Evolutionary conservation across 2,329 filamentous ascomycete genomes (phyloP), one percentile per base, ranked within the genome.

Genomic region (Grosmannia huntii): DNA sequence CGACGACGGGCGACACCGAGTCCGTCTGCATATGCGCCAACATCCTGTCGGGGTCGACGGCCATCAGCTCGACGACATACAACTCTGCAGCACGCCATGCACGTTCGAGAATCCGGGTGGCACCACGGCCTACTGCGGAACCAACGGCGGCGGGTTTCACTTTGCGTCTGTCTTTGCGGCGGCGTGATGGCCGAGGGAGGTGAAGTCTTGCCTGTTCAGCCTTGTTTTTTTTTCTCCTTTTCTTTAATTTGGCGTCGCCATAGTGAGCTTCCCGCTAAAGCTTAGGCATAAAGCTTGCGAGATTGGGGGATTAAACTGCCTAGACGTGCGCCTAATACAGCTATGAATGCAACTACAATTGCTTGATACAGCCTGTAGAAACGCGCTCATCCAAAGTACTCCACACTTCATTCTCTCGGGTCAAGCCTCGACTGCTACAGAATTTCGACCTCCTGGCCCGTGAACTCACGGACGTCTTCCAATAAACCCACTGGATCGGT

Each of bases 21-120:
- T 60, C 61, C 16, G 46, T 60, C 12, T 62, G 61, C 57, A 62
- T 59, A 9, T 62, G 61, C 56, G 53, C 53, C 19, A 58, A 62
- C 56, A 21, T 11, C 28, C 51, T 62, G 11, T 23, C 41, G 12
- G 60, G 60, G 4, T 64, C 58, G 33, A 46, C 55, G 23, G 27
- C 48, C 19, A 57, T 31, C 41, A 55, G 25, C 51, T 23, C 23
- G 19, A 54, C 55, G 31, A 55, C 58, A 7, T 60, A 60, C 25
- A 6, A 7, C 28, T 60, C 28, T 60, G 58, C 55, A 57, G 49
- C 51, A 57, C 55, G 33, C 55, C 55, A 51, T 60, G 58, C 46
- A 55, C 58, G 19, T 60, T 60, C 33, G 6, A n/a, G 5, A 57
- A 57, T 16, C 10, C 51, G 14, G 58, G 57, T 44, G 58, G 58